Base-by-base conservation (phyloP, 1,284 basidiomycete species). In the Dichomitus squalens region DNA sequence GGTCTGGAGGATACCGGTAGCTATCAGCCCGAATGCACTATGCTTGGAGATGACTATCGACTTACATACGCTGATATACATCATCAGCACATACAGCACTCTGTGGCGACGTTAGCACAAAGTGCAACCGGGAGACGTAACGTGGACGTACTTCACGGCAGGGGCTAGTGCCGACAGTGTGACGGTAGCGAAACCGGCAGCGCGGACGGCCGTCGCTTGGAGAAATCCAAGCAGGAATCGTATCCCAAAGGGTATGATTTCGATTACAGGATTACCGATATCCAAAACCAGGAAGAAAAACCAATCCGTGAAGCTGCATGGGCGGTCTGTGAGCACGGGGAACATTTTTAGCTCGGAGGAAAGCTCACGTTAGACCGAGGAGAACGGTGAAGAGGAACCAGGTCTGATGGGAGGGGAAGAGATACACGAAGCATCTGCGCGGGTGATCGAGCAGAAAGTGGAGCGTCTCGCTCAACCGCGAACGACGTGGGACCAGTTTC, bases 361-460 rank as follows among this genome's bases (percentile, higher is more conserved):
- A 14, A 4, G 73, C 83, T 61, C 66, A 93, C 89, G 87, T 94
- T 33, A 98, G 77, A 4, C 78, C 68, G 8, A 90, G 40, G 0
- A 91, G 72, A 41, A 97, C 66, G 1, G 84, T 82, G 0, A 94
- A 63, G 14, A 98, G 82, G 66, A 96, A 93, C 93, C 95, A 96
- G 1, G 96, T 98, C 70, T 98, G 95, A 64, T 95, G 92, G 0
- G 93, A 89, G 0, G 96, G 96, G 68, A 99, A 98, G 7, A 99
- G 83, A 72, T 97, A 96, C 40, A 96, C 87, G 70, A 94, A 98
- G 75, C 96, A 95, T 62, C 96, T 85, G 23, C 96, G 85, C n/a
- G 96, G 96, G 69, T 98, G 96, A 69, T 98, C 95, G 18, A 99
- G 83, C 6, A 99, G 80, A 72, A 99, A 99, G 57, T 88, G 87